phyloP scores from a whole-genome alignment of 2,329 filamentous ascomycete species.

The Microsporum audouinii region DNA sequence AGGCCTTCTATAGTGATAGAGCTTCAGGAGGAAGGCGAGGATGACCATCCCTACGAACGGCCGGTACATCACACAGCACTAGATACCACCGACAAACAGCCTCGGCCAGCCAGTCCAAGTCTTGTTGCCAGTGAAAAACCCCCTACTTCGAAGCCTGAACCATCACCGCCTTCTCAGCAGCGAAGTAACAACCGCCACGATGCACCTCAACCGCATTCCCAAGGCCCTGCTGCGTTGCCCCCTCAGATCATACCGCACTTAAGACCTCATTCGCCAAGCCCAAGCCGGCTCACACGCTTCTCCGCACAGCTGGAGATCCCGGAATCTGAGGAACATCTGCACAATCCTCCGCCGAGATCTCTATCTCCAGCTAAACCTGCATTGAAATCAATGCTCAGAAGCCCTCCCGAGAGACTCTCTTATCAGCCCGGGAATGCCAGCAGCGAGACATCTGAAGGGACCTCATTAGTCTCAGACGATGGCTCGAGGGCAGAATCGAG shows the following conservation, averaged over 20 bases:
- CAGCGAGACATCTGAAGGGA: constrained; percentile 47
- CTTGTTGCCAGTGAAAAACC: not conserved
- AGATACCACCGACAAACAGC: not conserved
- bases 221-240: not conserved
- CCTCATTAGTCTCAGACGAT: constrained; percentile 40
- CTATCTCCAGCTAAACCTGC: constrained; percentile 53
- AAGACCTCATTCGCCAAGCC: constrained; percentile 12
- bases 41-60: not conserved
- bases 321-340: constrained; percentile 37
- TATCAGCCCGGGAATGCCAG: constrained; percentile 23
- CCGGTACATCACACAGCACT: not conserved
- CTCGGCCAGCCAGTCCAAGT: not conserved
- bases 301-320: constrained; percentile 41
- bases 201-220: not conserved
- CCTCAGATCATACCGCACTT: not conserved
- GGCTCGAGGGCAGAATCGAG: constrained; percentile 31
- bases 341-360: constrained; percentile 49
- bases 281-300: constrained; percentile 41
- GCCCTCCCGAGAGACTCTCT: constrained; percentile 25
- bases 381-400: constrained; percentile 35
- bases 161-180: not conserved
- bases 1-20: not conserved
- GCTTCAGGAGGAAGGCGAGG: not conserved
- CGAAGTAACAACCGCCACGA: not conserved
- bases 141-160: not conserved